Evolutionary conservation across 2,329 filamentous ascomycete genomes (phyloP), one percentile per base, ranked within the genome.

Genomic region (Aspergillus sp.): DNA sequence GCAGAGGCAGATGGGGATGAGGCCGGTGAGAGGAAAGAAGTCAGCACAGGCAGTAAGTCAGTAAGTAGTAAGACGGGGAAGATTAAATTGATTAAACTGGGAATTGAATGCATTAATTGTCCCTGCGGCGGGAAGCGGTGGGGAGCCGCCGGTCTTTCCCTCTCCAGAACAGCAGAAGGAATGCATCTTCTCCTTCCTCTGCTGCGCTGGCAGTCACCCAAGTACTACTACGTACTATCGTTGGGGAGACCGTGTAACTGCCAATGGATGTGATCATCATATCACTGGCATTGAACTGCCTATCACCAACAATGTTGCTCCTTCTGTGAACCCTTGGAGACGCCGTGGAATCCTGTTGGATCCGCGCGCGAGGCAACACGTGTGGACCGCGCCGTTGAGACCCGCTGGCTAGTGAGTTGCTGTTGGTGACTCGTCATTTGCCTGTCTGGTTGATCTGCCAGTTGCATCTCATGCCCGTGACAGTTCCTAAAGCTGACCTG

Each of bases 321-420:
- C 32, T 36, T 36, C 32, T 36, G 32, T 5, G 11, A 36, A 36
- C 32, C 32, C 32, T 36, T 11, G 10, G 4, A 13, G 32, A 36
- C 11, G 32, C 27, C 44, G 23, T 25, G 44, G 13, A 15, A 25
- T 27, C 13, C 27, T 23, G 21, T 27, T 10, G 23, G 44, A 25
- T 49, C 44, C 44, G 21, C n/a, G n/a, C 25, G 17, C 30, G 11
- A 30, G 8, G 23, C 23, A 5, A 55, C 53, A 55, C 53, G 53
- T 55, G 53, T 55, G 53, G 53, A 55, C 32, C 53, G 39, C 27
- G 25, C 47, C 47, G 53, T 30, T 47, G 23, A 55, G 27, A 32
- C 42, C 41, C 39, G 41, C 23, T 30, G 52, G 25, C 42, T 55
- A 54, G 52, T 36, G 32, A 36, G 32, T 44, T 15, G 38, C 52